Evolutionary conservation across 805 yeast species (phyloP), one percentile per base, ranked within the genome.

Genomic region (Brettanomyces bruxellensis): DNA sequence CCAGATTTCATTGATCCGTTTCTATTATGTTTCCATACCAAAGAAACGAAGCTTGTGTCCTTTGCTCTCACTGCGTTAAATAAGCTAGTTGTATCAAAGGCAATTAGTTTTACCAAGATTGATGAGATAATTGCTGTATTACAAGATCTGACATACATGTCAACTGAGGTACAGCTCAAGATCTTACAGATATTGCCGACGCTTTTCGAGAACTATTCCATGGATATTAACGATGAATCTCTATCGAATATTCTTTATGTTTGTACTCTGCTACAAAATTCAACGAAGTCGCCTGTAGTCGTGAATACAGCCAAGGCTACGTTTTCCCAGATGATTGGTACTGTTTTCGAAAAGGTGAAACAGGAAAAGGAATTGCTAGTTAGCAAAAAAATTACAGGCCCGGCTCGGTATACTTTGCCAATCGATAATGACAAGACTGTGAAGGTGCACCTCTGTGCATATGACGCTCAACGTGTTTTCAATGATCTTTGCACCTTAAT

Each of bases 281-380:
- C 79, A 12, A 83, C 79, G 50, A 83, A 85, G 54, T 75, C 81
- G 4, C 78, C 84, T 0, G 86, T 86, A 54, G 95, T 93, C 4
- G 73, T 79, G 12, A 90, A 89, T 56, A 86, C 98, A 0, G 96
- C 98, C 0, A 81, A 87, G 43, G 99, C 98, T 2, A 88, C 98
- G 3, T 73, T 89, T 41, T 95, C 89, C 51, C 98, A 93, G 60
- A 66, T 93, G 39, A 73, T 89, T 40, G 78, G 84, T 35, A 78
- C 84, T 30, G 75, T 89, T 0, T 91, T 84, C 61, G 98, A 91
- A 47, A 73, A 78, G 57, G 72, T 79, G 41, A 52, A 59, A 14
- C 68, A 64, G 4, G 77, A 74, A 39, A 75, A 69, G 47, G 18
- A 14, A 9, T 22, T 12, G 38, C 22, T 18, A 6, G 28, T 6